Evolutionary conservation across 345 rosid species (phyloP).

Genomic region (Citrus sinensis): DNA sequence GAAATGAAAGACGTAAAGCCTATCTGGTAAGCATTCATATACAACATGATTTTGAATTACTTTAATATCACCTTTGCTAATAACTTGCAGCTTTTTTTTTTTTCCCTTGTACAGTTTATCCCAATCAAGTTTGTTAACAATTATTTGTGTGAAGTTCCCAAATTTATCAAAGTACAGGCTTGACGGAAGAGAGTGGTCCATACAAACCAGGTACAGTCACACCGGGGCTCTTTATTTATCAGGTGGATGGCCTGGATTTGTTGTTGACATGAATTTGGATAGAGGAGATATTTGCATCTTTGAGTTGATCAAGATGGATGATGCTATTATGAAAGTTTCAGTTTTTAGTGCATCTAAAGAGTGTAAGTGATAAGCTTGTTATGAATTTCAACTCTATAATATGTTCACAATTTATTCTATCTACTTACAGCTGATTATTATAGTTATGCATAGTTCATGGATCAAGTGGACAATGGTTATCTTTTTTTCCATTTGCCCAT

Average conservation of each 20-base stretch:
- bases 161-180: slow-evolving; percentile 19
- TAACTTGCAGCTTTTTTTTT: not conserved
- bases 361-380: too few species aligned
- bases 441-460: too few species aligned
- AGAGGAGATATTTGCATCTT: not conserved
- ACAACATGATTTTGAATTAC: too few species aligned
- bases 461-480: too few species aligned
- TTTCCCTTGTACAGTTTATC: slow-evolving; percentile 11
- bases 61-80: not conserved
- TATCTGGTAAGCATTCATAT: not conserved
- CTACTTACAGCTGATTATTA: too few species aligned
- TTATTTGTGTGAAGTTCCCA: slow-evolving; percentile 8
- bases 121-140: slow-evolving; percentile 15
- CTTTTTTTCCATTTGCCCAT: too few species aligned
- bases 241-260: not conserved
- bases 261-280: not conserved
- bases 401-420: too few species aligned
- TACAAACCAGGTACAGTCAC: not conserved
- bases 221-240: not conserved
- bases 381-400: too few species aligned
- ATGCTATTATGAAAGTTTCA: not conserved
- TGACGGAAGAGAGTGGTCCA: slow-evolving; percentile 22
- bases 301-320: not conserved
- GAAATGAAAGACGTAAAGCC: not conserved
- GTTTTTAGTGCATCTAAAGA: not conserved